phyloP scores from a whole-genome alignment of 768 basidiomycete species.

The Russula lepida region DNA sequence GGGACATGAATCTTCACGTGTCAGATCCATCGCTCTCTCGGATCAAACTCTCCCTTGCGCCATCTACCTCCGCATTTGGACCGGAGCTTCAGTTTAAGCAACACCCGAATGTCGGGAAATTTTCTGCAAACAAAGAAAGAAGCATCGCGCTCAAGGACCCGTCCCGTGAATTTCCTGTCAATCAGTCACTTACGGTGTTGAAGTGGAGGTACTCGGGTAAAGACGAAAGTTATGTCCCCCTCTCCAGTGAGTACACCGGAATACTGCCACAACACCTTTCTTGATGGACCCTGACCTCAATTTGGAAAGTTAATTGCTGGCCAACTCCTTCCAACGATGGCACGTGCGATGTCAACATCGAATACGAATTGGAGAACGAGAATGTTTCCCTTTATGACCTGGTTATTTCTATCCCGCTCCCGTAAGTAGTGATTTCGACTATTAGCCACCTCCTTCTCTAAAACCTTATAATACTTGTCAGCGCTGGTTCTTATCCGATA shows the following conservation, averaged over 20 bases:
- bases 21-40: slow-evolving; percentile 66
- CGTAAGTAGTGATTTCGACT: slow-evolving; percentile 44
- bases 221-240: slow-evolving; percentile 85
- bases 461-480: slow-evolving; percentile 25
- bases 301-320: slow-evolving; percentile 83
- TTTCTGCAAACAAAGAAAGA: slow-evolving; percentile 56
- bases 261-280: not conserved
- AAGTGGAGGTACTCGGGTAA: slow-evolving; percentile 89
- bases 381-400: slow-evolving; percentile 75
- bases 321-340: slow-evolving; percentile 88
- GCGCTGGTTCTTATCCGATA: slow-evolving; percentile 77
- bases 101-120: slow-evolving; percentile 90
- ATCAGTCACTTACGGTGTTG: slow-evolving; percentile 77
- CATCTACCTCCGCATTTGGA: slow-evolving; percentile 49
- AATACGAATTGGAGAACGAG: slow-evolving; percentile 91
- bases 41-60: slow-evolving; percentile 56
- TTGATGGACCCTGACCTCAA: not conserved
- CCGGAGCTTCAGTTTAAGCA: slow-evolving; percentile 89
- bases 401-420: slow-evolving; percentile 85
- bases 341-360: slow-evolving; percentile 91
- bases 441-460: not conserved
- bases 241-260: slow-evolving; percentile 63
- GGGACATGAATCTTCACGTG: slow-evolving; percentile 89
- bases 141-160: slow-evolving; percentile 79
- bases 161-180: slow-evolving; percentile 76